These are phyloP conservation scores for Delphinella strobiligena DNA, from an alignment of 2,329 filamentous ascomycete species.

Conservation along the genomic window DNA sequence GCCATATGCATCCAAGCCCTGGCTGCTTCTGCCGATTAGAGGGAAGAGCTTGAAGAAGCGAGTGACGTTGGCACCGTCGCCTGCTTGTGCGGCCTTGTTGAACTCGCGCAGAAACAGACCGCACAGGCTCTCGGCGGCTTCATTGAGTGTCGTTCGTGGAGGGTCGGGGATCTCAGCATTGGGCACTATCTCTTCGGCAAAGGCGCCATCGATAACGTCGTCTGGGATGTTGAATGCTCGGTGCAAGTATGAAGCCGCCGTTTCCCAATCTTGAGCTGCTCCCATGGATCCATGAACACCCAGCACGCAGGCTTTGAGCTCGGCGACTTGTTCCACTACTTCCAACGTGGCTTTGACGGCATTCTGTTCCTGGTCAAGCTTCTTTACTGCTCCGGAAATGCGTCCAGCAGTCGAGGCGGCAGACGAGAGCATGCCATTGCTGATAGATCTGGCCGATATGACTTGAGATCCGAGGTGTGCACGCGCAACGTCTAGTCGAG, in stretches of 20 bases:
- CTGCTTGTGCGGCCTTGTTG: conserved; percentile 75
- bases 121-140: conserved; percentile 80
- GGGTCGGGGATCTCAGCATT: conserved; percentile 91
- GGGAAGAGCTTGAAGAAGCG: conserved; percentile 98
- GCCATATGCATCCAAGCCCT: conserved; percentile 88
- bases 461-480: conserved; percentile 80
- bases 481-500: conserved; percentile 76
- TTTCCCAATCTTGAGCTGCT: conserved; percentile 96
- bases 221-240: conserved; percentile 71
- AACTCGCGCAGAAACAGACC: conserved; percentile 88
- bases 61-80: conserved; percentile 81
- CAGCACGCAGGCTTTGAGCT: conserved; percentile 91
- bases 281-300: conserved; percentile 95
- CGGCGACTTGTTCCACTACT: conserved; percentile 90
- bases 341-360: conserved; percentile 80
- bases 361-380: conserved; percentile 80
- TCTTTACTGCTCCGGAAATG: conserved; percentile 76
- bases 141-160: conserved; percentile 74
- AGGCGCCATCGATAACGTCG: conserved; percentile 68
- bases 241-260: conserved; percentile 78
- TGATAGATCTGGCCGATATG: conserved; percentile 68
- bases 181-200: conserved; percentile 85
- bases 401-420: conserved; percentile 76
- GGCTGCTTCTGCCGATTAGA: conserved; percentile 76
- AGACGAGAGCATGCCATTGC: conserved; percentile 79